Base-by-base conservation (phyloP, 306 rosid species). In the Cucurbita pepo region DNA sequence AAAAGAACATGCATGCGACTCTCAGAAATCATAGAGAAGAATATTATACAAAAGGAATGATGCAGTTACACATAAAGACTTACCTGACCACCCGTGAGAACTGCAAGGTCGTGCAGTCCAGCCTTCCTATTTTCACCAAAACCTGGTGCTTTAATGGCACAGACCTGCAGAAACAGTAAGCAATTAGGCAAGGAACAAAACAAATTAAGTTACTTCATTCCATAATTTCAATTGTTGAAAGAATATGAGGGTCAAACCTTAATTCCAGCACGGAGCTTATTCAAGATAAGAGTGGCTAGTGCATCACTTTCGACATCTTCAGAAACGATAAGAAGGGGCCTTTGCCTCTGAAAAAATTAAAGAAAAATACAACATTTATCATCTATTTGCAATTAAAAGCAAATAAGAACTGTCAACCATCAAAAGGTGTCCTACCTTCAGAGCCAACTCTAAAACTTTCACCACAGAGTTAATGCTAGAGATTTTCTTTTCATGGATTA, bases 271-370 rank as follows among this genome's bases (percentile, higher is more conserved):
- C 97, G 98, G 48, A 90, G 93, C 88, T 94, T 94, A 69, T 94
- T 94, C 44, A 94, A 76, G 62, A 94, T 85, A 15, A 94, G 94
- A 58, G 92, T 90, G 56, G 97, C 97, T 58, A 94, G 74, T 12
- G 96, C 96, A 52, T 94, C 98, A 78, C 94, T 90, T 82, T 94
- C 98, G 55, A 94, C 86, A 79, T 94, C 98, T 83, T 94, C 98
- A 0, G 98, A 56, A 38, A 94, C 89, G 73, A 94, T 90, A 76
- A 94, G 81, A 47, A 94, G 79, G 16, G 98, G 91, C 75, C 89
- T 88, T 86, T 94, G 97, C 73, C 77, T 86, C 98, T 94, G 89
- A 71, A 62, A 59, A 75, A 7, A 34, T 48, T 14, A 10, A 51
- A 79, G 36, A 38, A 64, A 58, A 57, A n/a, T n/a, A 22, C 43